phyloP scores from a whole-genome alignment of 2,329 filamentous ascomycete species.

The Arthrobotrys sphaeroides region DNA sequence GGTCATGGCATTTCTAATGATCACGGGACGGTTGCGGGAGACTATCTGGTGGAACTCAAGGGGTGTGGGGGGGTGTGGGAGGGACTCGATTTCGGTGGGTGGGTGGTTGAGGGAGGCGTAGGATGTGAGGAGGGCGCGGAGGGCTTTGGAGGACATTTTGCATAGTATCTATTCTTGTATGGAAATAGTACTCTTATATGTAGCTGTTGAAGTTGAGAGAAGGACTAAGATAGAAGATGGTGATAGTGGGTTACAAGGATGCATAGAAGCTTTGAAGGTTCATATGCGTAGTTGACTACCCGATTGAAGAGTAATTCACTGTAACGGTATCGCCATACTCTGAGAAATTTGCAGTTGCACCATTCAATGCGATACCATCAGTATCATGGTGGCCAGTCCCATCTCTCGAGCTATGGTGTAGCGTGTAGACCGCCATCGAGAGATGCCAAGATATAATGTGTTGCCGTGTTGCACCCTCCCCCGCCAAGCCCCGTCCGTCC shows the following conservation, averaged over 20 bases:
- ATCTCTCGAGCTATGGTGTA: no score
- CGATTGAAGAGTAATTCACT: no score
- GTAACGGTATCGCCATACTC: no score
- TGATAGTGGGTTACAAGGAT: no score
- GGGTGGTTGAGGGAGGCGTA: conserved; percentile 41
- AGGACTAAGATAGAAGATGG: no score
- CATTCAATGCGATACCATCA: no score
- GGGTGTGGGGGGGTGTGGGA: conserved; percentile 73
- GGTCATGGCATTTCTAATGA: conserved; percentile 71
- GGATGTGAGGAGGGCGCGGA: conserved; percentile 11
- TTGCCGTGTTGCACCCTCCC: conserved; percentile 12
- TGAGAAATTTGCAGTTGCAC: no score
- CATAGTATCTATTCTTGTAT: no score
- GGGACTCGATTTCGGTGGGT: conserved; percentile 66
- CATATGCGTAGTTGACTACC: no score
- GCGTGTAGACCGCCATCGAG: not conserved
- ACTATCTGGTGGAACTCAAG: conserved; percentile 84
- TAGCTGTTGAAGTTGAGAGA: not conserved
- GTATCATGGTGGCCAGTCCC: no score
- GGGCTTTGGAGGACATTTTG: not conserved
- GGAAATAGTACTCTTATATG: not conserved
- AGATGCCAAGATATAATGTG: not conserved
- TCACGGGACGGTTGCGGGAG: conserved; percentile 76
- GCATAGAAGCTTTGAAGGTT: no score
- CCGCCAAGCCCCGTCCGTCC: not conserved